Base-by-base conservation (phyloP, 192 early-diverging fungal species). In the Mortierella antarctica region DNA sequence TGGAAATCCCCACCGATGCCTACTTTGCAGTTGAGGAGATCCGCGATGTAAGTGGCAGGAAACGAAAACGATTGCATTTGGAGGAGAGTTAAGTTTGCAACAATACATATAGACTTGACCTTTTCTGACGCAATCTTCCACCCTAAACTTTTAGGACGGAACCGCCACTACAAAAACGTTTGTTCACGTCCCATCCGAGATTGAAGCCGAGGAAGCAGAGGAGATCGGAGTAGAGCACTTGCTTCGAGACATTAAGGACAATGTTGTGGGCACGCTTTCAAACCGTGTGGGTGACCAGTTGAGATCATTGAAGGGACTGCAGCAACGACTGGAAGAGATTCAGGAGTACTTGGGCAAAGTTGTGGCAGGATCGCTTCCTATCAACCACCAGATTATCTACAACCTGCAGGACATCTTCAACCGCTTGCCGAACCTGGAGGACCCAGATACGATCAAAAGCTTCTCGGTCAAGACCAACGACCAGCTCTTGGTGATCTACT, bases 211-310 rank as follows among this genome's bases (percentile, higher is more conserved):
- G 82, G 98, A 99, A 84, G 95, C 97, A n/a, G 98, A 99, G 87
- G 98, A 99, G 80, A 99, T 99, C 83, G 98, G 98, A 45, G 98
- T 99, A 1, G 98, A 99, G 80, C 98, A 99, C 69, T 86, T 99
- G 76, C 87, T 99, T 62, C 91, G 98, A 66, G 98, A 99, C 77
- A 97, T 99, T 81, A 99, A 98, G 83, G 98, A 99, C 83, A 97
- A 92, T 62, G 90, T 95, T n/a, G 92, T 95, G 39, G 97, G 98
- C 3, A 96, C 96, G 18, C 85, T 99, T 48, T 96, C 96, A 0
- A 97, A 94, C n/a, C 92, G 96, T 23, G 91, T 99, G 62, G 92
- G 91, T 6, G 91, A 96, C 74, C 97, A 99, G 86, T 85, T 98
- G 66, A 91, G 94, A 31, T 98, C 96, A 11, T 82, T 99, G 73